Conservation (phyloP, 2,329 filamentous ascomycete genomes). For the Pleomassaria siparia region DNA sequence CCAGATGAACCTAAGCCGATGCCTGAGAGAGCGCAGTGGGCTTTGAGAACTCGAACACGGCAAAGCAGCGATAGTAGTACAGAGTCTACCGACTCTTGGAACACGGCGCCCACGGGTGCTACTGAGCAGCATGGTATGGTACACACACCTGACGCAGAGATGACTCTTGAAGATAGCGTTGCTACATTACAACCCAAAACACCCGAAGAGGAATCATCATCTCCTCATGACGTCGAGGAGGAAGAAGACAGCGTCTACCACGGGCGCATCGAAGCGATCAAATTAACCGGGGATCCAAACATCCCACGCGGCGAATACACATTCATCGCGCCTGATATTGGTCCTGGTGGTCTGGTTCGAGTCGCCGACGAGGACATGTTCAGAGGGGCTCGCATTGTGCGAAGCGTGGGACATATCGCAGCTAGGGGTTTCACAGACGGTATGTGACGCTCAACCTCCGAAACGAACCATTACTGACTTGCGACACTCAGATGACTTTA, state of each 20-base stretch:
- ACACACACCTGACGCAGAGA: constrained; percentile 15
- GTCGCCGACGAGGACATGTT: constrained; percentile 69
- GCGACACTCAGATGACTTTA: constrained; percentile 64
- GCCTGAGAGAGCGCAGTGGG: constrained; percentile 37
- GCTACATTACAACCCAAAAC: constrained; percentile 28
- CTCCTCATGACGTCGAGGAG: neutral
- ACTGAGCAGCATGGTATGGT: constrained; percentile 12
- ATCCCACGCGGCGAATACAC: constrained; percentile 84
- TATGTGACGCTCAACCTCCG: constrained; percentile 38
- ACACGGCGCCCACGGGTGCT: constrained; percentile 27
- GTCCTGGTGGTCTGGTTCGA: constrained; percentile 63
- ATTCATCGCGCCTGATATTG: constrained; percentile 79
- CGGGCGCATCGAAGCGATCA: constrained; percentile 78
- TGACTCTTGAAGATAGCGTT: constrained; percentile 44
- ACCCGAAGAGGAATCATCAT: neutral
- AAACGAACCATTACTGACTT: constrained; percentile 2
- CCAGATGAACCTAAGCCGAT: constrained; percentile 55
- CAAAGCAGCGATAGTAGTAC: constrained; percentile 33
- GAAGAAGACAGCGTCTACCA: constrained; percentile 51
- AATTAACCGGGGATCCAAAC: constrained; percentile 88
- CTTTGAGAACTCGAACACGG: constrained; percentile 25
- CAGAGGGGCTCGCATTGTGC: constrained; percentile 71
- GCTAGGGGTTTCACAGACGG: constrained; percentile 69
- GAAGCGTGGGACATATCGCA: constrained; percentile 76
- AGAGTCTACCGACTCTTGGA: constrained; percentile 33